phyloP scores from a whole-genome alignment of 306 rosid genomes.

The Medicago arabica region DNA sequence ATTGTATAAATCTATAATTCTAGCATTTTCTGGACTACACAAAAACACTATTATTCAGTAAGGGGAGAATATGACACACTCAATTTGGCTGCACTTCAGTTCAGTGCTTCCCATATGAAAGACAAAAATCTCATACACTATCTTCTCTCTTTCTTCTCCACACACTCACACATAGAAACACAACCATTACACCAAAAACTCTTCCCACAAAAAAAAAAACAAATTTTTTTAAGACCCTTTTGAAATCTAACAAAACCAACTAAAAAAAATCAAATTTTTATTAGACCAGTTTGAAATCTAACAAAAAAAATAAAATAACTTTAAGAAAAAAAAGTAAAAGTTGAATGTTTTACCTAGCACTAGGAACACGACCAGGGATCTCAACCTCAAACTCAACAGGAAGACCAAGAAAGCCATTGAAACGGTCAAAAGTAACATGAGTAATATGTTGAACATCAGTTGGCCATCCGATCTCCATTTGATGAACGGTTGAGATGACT shows the following conservation, averaged over 20 bases:
- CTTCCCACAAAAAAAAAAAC: not conserved
- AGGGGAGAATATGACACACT: not conserved
- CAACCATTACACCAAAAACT: slow-evolving; percentile 23
- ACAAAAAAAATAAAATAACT: not conserved
- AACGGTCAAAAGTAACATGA: slow-evolving; percentile 93
- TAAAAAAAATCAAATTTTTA: not conserved
- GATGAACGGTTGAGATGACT: slow-evolving; percentile 69
- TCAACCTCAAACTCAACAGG: slow-evolving; percentile 82
- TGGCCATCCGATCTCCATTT: slow-evolving; percentile 93
- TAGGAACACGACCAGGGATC: slow-evolving; percentile 91
- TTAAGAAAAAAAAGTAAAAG: not conserved
- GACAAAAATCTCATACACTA: not conserved
- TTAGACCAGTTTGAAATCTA: slow-evolving; percentile 37
- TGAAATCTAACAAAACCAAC: slow-evolving; percentile 25
- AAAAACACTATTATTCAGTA: not conserved
- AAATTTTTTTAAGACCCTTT: slow-evolving; percentile 29
- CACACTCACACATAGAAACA: slow-evolving; percentile 18
- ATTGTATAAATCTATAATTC: not conserved
- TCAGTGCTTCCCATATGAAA: not conserved
- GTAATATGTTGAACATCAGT: slow-evolving; percentile 81
- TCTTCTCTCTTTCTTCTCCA: slow-evolving; percentile 26
- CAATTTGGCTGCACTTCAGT: too few relatives aligned
- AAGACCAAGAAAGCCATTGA: slow-evolving; percentile 91
- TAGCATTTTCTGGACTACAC: not conserved
- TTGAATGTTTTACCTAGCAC: slow-evolving; percentile 69